These are phyloP conservation scores for Salix viminalis DNA, from an alignment of 345 rosid genomes.

Conservation along the genomic window DNA sequence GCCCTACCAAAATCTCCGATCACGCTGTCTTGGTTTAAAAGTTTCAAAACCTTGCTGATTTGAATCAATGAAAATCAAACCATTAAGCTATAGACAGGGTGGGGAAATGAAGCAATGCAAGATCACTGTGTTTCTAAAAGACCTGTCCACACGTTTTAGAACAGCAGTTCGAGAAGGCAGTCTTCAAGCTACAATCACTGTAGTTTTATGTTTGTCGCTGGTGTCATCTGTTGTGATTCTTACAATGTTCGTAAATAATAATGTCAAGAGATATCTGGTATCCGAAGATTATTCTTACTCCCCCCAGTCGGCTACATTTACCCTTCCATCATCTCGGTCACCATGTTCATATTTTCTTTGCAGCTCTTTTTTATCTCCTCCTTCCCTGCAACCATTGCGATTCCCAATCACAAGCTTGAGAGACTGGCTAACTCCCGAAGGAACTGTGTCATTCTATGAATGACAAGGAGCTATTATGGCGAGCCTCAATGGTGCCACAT, in stretches of 20 bases:
- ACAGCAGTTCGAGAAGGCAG: background rate
- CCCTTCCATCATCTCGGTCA: background rate
- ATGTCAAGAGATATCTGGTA: constrained; percentile 14
- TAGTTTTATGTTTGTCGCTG: constrained; percentile 20
- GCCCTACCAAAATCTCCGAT: too few species aligned
- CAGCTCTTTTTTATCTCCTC: constrained; percentile 11
- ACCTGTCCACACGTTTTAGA: background rate
- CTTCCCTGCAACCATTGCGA: background rate
- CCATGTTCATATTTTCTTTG: background rate
- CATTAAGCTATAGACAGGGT: background rate
- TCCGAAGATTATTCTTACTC: constrained; percentile 13
- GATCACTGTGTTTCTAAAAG: constrained; percentile 14
- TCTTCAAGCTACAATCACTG: constrained; percentile 5
- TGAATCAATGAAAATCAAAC: background rate
- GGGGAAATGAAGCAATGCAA: constrained; percentile 12
- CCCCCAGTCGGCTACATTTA: background rate
- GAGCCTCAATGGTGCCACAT: constrained; percentile 20
- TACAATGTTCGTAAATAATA: constrained; percentile 15
- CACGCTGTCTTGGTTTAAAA: background rate
- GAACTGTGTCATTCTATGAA: constrained; percentile 30
- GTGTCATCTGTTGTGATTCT: constrained; percentile 17
- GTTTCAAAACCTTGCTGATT: background rate
- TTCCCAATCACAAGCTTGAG: background rate
- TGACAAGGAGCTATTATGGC: constrained; percentile 34
- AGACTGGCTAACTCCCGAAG: constrained; percentile 11